Evolutionary conservation across 495 filamentous ascomycete genomes (phyloP).

Genomic region (Tuber melanosporum): DNA sequence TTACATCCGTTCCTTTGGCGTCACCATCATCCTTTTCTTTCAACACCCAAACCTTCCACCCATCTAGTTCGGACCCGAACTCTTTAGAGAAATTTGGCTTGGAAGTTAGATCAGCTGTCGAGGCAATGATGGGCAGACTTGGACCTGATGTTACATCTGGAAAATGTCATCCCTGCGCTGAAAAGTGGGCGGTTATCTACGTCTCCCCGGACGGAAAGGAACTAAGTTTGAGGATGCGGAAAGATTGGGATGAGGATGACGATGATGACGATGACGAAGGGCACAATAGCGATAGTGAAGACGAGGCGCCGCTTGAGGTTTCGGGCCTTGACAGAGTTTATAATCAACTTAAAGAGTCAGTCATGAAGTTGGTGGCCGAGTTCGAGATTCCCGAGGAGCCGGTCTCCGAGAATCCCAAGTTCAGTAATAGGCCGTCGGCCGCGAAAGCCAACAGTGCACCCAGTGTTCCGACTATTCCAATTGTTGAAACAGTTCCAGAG

Average conservation of each 20-base stretch:
- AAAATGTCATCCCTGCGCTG: constrained; percentile 63
- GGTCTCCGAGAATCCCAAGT: constrained; percentile 27
- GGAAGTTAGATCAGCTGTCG: constrained; percentile 51
- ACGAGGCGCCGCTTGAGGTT: constrained; percentile 58
- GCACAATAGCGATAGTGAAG: constrained; percentile 60
- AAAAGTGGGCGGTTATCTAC: constrained; percentile 69
- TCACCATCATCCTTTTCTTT: constrained; percentile 40
- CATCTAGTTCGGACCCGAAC: constrained; percentile 22
- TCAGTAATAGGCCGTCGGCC: constrained; percentile 33
- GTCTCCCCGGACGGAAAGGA: constrained; percentile 63
- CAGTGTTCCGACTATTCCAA: constrained; percentile 12
- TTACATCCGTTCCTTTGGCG: constrained; percentile 34
- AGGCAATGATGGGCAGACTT: constrained; percentile 59
- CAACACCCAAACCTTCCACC: constrained; percentile 26
- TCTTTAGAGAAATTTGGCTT: constrained; percentile 44
- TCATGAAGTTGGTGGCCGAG: constrained; percentile 73
- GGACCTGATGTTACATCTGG: constrained; percentile 57
- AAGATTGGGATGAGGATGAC: constrained; percentile 60
- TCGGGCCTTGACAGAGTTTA: constrained; percentile 73
- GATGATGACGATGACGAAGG: constrained; percentile 64
- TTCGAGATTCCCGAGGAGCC: constrained; percentile 61
- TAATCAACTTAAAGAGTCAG: constrained; percentile 72
- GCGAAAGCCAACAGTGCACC: constrained; percentile 29
- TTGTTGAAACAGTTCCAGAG: constrained; percentile 16
- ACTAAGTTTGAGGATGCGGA: constrained; percentile 65